Evolutionary conservation across 805 yeast species (phyloP), one percentile per base, ranked within the genome.

Genomic region (Wickerhamiella azyma): DNA sequence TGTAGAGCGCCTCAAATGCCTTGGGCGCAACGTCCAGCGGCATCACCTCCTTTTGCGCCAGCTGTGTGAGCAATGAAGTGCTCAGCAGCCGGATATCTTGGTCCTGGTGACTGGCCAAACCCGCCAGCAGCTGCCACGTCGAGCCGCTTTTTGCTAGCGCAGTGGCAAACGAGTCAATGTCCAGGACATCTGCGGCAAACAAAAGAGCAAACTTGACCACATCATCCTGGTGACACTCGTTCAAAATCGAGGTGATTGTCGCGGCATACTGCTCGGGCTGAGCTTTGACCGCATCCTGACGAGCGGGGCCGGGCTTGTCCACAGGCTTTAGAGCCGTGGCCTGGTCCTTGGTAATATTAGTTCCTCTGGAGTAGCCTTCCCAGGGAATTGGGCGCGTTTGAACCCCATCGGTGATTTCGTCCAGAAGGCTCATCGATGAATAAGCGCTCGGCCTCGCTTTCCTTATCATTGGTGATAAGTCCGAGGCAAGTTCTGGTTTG

Each of bases 331-430:
- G 67, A 39, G 71, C 65, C 43, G 71, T 71, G 9, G 88, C 89
- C 59, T 85, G 92, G 50, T 75, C 76, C 43, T 71, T 72, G 38
- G 79, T 66, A 33, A 88, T 68, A 39, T 78, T 73, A 41, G 75
- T 77, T 16, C 88, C 79, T 46, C 94, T 72, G 9, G 83, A 79
- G 55, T 82, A 77, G 9, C 94, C 94, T 57, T 84, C 94, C 96
- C 96, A 88, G 28, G 94, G 94, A 47, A 86, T 75, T 28, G 88
- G 78, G 52, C 92, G 75, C 50, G 83, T 79, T 56, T 92, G 71
- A 52, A 85, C 78, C 50, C 76, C 76, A 52, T 72, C 69, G 54
- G 60, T 57, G 45, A 60, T 59, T 35, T 63, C 66, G 39, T 63
- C 67, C 47, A 63, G 53, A 38, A 61, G 55, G 45, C 33, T 42